Percentiles rank a stretch among this genome's conserved stretches.
Evolutionary conservation across 2,329 filamentous ascomycete genomes (phyloP).

Genomic region (Phyllosticta citribraziliensis): DNA sequence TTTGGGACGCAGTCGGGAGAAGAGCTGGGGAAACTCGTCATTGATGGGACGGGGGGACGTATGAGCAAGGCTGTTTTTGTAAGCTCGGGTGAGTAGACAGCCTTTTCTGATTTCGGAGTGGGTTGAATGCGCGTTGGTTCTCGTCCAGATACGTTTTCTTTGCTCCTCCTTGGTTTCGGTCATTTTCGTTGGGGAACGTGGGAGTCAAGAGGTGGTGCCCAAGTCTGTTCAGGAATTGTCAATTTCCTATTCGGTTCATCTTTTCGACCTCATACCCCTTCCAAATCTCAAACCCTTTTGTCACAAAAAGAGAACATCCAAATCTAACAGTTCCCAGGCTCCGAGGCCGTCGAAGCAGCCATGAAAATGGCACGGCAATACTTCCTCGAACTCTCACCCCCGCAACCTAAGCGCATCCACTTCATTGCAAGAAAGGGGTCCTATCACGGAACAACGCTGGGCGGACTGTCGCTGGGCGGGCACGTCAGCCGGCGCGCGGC

Average conservation of each 20-base stretch:
- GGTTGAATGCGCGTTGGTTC: no score
- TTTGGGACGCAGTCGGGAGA: conserved; percentile 47
- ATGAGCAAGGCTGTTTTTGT: conserved; percentile 48
- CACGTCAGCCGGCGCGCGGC: conserved; percentile 50
- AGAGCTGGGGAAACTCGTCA: conserved; percentile 41
- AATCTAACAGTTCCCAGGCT: conserved; percentile 35
- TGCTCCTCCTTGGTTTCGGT: no score
- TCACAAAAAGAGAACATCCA: neutral
- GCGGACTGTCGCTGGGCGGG: conserved; percentile 55
- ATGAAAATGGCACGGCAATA: conserved; percentile 60
- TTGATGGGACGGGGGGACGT: conserved; percentile 41
- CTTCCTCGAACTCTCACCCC: conserved; percentile 45
- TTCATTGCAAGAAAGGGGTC: conserved; percentile 57
- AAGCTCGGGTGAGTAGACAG: conserved; percentile 40
- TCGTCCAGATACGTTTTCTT: neutral
- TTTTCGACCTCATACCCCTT: neutral
- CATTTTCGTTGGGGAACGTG: no score
- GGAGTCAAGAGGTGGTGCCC: no score
- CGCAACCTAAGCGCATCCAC: conserved; percentile 44
- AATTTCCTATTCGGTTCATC: no score
- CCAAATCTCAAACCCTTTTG: neutral
- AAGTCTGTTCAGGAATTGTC: no score
- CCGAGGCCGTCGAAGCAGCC: conserved; percentile 59
- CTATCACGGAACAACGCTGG: conserved; percentile 64
- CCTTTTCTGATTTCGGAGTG: neutral